Percentiles rank a stretch among this genome's conserved stretches.
These are phyloP conservation scores for Penicillium parvum DNA, from an alignment of 495 filamentous ascomycete species.

Conservation along the genomic window DNA sequence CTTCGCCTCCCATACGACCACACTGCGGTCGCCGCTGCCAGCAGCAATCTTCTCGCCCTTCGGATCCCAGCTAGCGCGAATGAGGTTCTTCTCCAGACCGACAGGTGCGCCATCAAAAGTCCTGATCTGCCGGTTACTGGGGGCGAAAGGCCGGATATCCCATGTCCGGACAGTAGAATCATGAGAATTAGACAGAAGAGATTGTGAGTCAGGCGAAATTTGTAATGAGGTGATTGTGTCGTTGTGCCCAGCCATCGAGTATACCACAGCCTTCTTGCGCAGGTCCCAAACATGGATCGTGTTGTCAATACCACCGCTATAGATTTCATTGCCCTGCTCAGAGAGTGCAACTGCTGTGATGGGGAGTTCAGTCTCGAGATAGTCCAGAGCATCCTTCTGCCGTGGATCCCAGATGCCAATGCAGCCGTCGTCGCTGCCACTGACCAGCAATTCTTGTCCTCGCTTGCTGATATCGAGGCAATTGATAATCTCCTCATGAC, in stretches of 20 bases:
- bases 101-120: conserved; percentile 85
- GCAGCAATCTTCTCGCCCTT: conserved; percentile 81
- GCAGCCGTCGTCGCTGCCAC: conserved; percentile 86
- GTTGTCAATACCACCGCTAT: conserved; percentile 92
- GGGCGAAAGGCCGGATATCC: conserved; percentile 95
- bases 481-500: conserved; percentile 94
- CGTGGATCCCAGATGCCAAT: conserved; percentile 97
- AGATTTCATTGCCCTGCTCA: conserved; percentile 93
- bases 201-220: conserved; percentile 87
- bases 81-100: conserved; percentile 88
- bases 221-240: conserved; percentile 89
- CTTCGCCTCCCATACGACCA: conserved; percentile 82
- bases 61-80: conserved; percentile 87
- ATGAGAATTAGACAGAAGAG: conserved; percentile 85
- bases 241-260: conserved; percentile 82
- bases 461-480: conserved; percentile 79
- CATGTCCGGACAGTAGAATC: conserved; percentile 91
- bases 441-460: conserved; percentile 84
- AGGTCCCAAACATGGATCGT: conserved; percentile 97
- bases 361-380: conserved; percentile 86
- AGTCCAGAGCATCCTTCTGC: conserved; percentile 82
- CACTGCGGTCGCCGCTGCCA: conserved; percentile 85
- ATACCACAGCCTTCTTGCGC: conserved; percentile 81
- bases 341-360: conserved; percentile 87
- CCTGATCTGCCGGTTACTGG: conserved; percentile 72